A percentile compares a stretch with the other conserved stretches of the same genome.
Evolutionary conservation across 2,329 filamentous ascomycete species (phyloP).

Genomic region (Sarocladiaceae sp.): DNA sequence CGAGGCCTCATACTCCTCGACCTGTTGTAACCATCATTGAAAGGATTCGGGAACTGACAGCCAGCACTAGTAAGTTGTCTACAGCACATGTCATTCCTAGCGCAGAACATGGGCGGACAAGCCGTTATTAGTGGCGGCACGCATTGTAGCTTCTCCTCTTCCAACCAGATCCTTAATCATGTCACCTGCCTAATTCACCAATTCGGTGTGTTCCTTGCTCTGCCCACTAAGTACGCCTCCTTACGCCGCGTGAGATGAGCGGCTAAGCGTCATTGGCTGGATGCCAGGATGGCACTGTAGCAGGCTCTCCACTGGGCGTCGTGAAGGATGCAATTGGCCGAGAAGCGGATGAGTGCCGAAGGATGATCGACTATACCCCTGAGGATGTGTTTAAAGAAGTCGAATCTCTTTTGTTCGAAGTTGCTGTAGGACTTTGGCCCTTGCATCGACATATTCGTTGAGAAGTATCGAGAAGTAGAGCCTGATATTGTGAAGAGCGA

Average conservation of each 20-base stretch:
- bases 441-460: too few species aligned
- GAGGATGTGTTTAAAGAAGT: neutral
- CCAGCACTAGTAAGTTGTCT: too few species aligned
- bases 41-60: too few species aligned
- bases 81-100: too few species aligned
- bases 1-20: too few species aligned
- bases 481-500: too few species aligned
- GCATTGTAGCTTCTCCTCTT: neutral
- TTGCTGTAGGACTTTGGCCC: too few species aligned
- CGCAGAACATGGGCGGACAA: too few species aligned
- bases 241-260: neutral
- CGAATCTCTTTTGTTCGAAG: too few species aligned
- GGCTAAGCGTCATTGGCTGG: neutral
- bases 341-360: neutral
- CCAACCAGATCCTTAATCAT: neutral
- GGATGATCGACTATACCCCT: neutral
- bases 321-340: slow-evolving; percentile 2
- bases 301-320: neutral
- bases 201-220: neutral
- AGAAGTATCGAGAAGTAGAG: too few species aligned
- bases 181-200: slow-evolving; percentile 3
- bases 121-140: neutral
- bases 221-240: neutral
- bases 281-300: neutral
- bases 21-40: too few species aligned